Base-by-base conservation (phyloP, 192 early-diverging fungal genomes). In the Backusella mclennaniae region DNA sequence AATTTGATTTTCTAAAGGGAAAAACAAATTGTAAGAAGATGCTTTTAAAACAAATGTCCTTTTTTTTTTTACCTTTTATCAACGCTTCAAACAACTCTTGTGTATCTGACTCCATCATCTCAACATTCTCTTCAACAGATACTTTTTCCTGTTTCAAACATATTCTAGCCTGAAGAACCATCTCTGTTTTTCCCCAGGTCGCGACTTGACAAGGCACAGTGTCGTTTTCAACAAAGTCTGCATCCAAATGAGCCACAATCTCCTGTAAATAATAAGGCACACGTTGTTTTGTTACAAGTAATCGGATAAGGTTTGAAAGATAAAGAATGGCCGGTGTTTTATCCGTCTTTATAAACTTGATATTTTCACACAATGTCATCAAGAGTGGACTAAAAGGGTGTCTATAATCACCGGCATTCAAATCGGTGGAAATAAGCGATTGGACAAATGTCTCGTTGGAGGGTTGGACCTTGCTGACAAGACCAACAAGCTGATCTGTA, bases 371-470 rank as follows among this genome's bases (percentile, higher is more conserved):
- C 11, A 89, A 33, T 14, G 82, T 81, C 66, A 85, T 75, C 11
- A 89, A 35, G 1, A 89, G 69, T 49, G 88, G 88, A 46, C 88
- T 90, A 66, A 83, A 88, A 6, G 84, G 87, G 44, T 87, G 85
- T 9, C 68, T 46, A 49, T 69, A 73, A 33, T 80, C 79, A 0
- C 35, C 26, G 2, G 23, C 70, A 46, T 44, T 31, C 14, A 71
- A 69, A 26, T 49, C 77, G 5, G 71, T 31, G 44, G 46, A 23
- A 68, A 53, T 67, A 17, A 73, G 52, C 35, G 21, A 73, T 52
- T 49, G 56, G 9, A 46, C 23, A 6, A 44, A 6, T 29, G 72
- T 21, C 1, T 41, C 12, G 6, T 49, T 49, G 4, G 12, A 44
- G 11, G 15, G 19, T 4, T 74, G 72, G 8, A 69, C 71, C 66